Conservation (phyloP, 805 yeast species). For the Pichia exigua region DNA sequence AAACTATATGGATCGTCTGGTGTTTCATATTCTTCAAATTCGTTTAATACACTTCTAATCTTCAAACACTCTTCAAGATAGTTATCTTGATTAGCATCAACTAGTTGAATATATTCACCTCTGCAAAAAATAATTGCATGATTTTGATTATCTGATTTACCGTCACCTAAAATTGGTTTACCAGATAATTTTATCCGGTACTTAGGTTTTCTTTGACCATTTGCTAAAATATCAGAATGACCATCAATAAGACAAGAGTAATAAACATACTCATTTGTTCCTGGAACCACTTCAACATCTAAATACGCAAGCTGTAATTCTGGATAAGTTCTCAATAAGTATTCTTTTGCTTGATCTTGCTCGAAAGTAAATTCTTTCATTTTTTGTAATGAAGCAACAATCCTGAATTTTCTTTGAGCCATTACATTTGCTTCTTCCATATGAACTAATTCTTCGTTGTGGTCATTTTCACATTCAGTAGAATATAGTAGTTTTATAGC, state of each 20-base stretch:
- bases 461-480: conserved; percentile 37
- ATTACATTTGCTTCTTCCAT: conserved; percentile 40
- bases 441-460: conserved; percentile 29
- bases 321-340: conserved; percentile 56
- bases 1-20: conserved; percentile 21
- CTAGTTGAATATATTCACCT: conserved; percentile 73
- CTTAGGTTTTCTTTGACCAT: conserved; percentile 54
- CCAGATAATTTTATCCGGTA: conserved; percentile 64
- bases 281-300: conserved; percentile 42
- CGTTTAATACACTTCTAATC: conserved; percentile 65
- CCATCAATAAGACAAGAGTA: conserved; percentile 69
- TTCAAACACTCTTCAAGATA: conserved; percentile 76
- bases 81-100: conserved; percentile 82
- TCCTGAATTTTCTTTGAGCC: conserved; percentile 56
- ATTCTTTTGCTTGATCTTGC: conserved; percentile 52
- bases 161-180: conserved; percentile 78
- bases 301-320: conserved; percentile 58
- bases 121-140: conserved; percentile 66
- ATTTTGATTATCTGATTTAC: conserved; percentile 79
- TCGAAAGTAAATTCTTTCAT: conserved; percentile 44
- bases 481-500: conserved; percentile 63
- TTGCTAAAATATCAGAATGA: conserved; percentile 49
- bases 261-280: conserved; percentile 37
- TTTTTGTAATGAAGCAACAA: conserved; percentile 61
- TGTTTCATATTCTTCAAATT: conserved; percentile 51